Evolutionary conservation across 2,329 filamentous ascomycete genomes (phyloP).

Genomic region (Nothopassalora personata): DNA sequence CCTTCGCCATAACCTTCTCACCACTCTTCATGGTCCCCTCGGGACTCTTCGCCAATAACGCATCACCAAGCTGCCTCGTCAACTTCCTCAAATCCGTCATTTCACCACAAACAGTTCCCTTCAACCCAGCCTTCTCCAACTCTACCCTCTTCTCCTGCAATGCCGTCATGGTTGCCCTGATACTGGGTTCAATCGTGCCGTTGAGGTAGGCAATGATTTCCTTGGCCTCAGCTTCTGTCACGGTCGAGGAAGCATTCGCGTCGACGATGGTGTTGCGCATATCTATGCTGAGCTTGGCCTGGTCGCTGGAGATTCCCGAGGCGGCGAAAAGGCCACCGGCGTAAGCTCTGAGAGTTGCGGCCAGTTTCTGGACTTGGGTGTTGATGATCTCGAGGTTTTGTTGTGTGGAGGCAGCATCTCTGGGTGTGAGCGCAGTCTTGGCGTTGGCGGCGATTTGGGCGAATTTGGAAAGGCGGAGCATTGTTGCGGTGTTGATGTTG

Average conservation of each 20-base stretch:
- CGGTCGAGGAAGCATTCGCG: slow-evolving; percentile 15
- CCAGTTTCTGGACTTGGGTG: slow-evolving; percentile 16
- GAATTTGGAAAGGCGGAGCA: slow-evolving; percentile 20
- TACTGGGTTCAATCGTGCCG: slow-evolving; percentile 17
- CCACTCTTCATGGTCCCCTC: slow-evolving; percentile 9
- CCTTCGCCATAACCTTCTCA: slow-evolving; percentile 11
- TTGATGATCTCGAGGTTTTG: slow-evolving; percentile 21
- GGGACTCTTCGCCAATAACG: slow-evolving; percentile 17
- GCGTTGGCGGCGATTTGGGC: slow-evolving; percentile 17
- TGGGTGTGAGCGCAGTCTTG: slow-evolving; percentile 17
- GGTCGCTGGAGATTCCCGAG: slow-evolving; percentile 18
- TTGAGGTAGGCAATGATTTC: slow-evolving; percentile 15
- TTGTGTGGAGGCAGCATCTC: slow-evolving; percentile 14
- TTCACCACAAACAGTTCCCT: slow-evolving; percentile 17
- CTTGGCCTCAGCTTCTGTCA: slow-evolving; percentile 14
- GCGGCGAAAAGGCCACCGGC: slow-evolving; percentile 21
- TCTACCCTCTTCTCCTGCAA: slow-evolving; percentile 17
- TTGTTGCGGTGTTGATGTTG: background rate
- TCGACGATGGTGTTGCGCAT: slow-evolving; percentile 21
- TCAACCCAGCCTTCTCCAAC: slow-evolving; percentile 12
- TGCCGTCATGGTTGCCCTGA: slow-evolving; percentile 14
- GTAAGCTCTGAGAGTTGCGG: slow-evolving; percentile 10
- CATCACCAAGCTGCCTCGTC: slow-evolving; percentile 16
- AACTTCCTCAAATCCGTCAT: slow-evolving; percentile 16
- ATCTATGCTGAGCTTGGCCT: slow-evolving; percentile 16